Conservation (phyloP, 2,329 filamentous ascomycete species). For the Fusarium paranaense region DNA sequence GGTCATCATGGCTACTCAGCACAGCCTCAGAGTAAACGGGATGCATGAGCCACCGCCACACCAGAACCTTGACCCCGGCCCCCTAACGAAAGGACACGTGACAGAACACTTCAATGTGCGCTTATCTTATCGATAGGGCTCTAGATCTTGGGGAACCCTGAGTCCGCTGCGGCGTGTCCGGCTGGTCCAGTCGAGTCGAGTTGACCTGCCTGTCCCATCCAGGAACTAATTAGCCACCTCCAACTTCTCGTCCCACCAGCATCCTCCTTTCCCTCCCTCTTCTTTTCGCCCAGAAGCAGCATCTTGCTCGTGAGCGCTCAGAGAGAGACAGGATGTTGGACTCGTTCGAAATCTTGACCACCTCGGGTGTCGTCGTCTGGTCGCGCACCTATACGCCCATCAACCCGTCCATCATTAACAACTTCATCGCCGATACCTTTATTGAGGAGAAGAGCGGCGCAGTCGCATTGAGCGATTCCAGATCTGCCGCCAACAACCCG, state of each 20-base stretch:
- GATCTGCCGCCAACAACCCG: slow-evolving; percentile 72
- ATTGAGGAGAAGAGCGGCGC: slow-evolving; percentile 89
- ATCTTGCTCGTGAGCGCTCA: slow-evolving; percentile 14
- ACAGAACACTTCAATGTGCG: background rate
- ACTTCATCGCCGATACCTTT: slow-evolving; percentile 95
- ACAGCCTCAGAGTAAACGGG: slow-evolving; percentile 1
- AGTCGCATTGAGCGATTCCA: slow-evolving; percentile 68
- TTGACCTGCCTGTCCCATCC: slow-evolving; percentile 15
- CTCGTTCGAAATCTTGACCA: slow-evolving; percentile 95
- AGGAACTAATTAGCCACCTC: slow-evolving; percentile 41
- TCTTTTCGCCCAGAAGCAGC: slow-evolving; percentile 6
- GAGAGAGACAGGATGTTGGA: slow-evolving; percentile 78
- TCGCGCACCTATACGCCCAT: slow-evolving; percentile 86
- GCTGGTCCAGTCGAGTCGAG: slow-evolving; percentile 10
- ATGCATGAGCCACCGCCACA: slow-evolving; percentile 21
- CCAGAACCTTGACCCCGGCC: background rate
- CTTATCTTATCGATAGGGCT: slow-evolving; percentile 38
- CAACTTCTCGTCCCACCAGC: slow-evolving; percentile 25
- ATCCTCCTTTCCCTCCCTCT: slow-evolving; percentile 13
- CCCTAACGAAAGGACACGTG: slow-evolving; percentile 32
- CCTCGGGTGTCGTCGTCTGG: slow-evolving; percentile 97
- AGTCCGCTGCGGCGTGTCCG: slow-evolving; percentile 36
- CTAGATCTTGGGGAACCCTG: slow-evolving; percentile 16
- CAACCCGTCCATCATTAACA: slow-evolving; percentile 87
- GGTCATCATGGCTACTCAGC: slow-evolving; percentile 39